Percentiles rank a stretch among this genome's conserved stretches.
phyloP scores from a whole-genome alignment of 164 flowering plant genomes.

The Cinnamomum micranthum region DNA sequence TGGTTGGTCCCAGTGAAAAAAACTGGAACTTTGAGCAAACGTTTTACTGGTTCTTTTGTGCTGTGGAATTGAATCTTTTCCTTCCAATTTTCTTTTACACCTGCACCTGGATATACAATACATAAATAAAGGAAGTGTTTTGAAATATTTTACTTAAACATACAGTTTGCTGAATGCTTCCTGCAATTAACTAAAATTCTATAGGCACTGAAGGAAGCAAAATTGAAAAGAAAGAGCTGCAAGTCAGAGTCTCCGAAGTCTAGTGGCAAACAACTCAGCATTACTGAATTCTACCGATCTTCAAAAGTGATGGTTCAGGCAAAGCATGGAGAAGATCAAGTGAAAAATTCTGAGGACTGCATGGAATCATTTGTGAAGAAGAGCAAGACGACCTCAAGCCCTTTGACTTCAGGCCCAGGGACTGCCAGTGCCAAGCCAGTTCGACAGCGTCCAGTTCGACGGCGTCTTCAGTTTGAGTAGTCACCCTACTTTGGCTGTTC shows the following conservation, averaged over 20 bases:
- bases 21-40: no score
- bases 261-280: conserved; percentile 49
- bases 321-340: conserved; percentile 30
- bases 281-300: conserved; percentile 67
- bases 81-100: background rate
- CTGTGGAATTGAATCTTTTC: background rate
- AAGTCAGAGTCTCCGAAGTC: conserved; percentile 33
- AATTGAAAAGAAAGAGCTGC: conserved; percentile 36
- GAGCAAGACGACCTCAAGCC: conserved; percentile 22
- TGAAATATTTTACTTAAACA: background rate
- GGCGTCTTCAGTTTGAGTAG: conserved; percentile 63
- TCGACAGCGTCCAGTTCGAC: conserved; percentile 63
- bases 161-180: background rate
- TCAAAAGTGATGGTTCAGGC: conserved; percentile 31
- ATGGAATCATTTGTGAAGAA: conserved; percentile 16
- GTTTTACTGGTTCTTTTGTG: no score
- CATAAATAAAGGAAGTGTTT: background rate
- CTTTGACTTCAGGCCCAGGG: no score
- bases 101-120: background rate
- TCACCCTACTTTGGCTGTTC: background rate
- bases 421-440: background rate
- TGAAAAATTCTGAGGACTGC: conserved; percentile 14
- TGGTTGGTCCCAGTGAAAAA: no score
- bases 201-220: conserved; percentile 54
- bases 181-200: background rate